These are phyloP conservation scores for Sclerotinia sclerotiorum DNA, from an alignment of 2,329 filamentous ascomycete genomes.

Conservation along the genomic window DNA sequence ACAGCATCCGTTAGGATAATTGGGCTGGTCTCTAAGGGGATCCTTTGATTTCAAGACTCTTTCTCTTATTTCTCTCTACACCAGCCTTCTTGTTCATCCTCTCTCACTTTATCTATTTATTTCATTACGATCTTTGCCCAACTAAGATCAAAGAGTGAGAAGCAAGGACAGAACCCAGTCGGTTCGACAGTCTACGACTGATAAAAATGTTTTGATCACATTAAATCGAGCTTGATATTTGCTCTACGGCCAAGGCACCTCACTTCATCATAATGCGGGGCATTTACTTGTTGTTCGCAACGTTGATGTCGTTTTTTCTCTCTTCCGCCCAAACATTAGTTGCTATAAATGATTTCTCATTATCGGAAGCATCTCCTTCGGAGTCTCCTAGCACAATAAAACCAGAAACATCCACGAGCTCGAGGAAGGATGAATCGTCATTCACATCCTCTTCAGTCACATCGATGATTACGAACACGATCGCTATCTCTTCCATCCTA, in stretches of 20 bases:
- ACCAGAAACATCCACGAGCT: background rate
- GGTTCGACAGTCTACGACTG: constrained; percentile 18
- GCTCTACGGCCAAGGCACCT: constrained; percentile 15
- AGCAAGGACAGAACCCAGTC: constrained; percentile 18
- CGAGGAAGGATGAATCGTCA: constrained; percentile 22
- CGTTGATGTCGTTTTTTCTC: constrained; percentile 21
- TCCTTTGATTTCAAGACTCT: constrained; percentile 53
- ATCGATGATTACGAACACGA: constrained; percentile 26
- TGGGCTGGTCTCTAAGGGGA: constrained; percentile 19
- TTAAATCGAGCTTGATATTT: constrained; percentile 19
- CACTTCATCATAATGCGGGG: constrained; percentile 26
- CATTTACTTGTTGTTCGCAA: constrained; percentile 23
- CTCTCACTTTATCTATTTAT: constrained; percentile 35
- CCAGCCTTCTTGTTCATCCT: constrained; percentile 44
- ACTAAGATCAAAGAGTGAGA: constrained; percentile 25
- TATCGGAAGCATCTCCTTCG: constrained; percentile 6
- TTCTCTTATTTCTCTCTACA: constrained; percentile 46
- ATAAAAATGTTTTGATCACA: constrained; percentile 21
- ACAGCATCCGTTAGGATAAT: constrained; percentile 10
- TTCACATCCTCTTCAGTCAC: constrained; percentile 24
- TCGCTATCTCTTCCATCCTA: constrained; percentile 29
- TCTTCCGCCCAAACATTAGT: constrained; percentile 22
- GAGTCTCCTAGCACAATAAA: background rate
- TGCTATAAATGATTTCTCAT: constrained; percentile 11
- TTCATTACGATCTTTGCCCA: constrained; percentile 37